Conservation (phyloP, 768 basidiomycete genomes). For the Suillus cothurnatus region DNA sequence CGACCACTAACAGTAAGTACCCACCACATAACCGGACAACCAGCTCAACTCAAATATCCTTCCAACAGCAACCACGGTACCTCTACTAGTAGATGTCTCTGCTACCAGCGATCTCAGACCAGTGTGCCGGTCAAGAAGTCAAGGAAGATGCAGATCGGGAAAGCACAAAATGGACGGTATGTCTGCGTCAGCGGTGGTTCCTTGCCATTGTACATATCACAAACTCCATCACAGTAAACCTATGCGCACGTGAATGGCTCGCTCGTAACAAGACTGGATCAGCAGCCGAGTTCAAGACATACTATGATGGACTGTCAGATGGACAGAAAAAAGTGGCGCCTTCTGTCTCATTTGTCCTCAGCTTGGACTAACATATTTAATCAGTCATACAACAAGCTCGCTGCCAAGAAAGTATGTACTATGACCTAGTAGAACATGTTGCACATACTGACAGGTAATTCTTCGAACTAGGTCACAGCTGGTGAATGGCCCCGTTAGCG, state of each 20-base stretch:
- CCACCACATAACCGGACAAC: neutral
- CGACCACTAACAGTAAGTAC: neutral
- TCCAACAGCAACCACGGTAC: neutral
- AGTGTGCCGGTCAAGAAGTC: neutral
- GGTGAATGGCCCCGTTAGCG: too few species aligned
- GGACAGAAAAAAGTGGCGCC: neutral
- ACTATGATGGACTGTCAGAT: neutral
- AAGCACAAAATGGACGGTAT: neutral
- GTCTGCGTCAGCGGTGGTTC: neutral
- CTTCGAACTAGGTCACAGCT: too few species aligned
- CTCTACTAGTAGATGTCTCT: neutral
- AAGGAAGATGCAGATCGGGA: slow-evolving; percentile 1
- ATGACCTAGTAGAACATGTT: too few species aligned
- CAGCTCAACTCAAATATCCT: neutral
- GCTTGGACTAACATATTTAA: neutral
- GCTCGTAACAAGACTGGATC: neutral
- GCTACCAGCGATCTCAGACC: neutral
- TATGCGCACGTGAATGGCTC: neutral
- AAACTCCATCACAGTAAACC: neutral
- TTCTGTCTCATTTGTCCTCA: neutral
- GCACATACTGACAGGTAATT: too few species aligned
- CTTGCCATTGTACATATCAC: neutral
- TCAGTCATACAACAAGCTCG: too few species aligned
- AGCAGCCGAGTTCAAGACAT: neutral
- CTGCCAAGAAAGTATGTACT: too few species aligned